Percentiles rank a stretch among this genome's conserved stretches.
These are phyloP conservation scores for Aspergillus sparsus DNA, from an alignment of 495 filamentous ascomycete species.

Conservation along the genomic window DNA sequence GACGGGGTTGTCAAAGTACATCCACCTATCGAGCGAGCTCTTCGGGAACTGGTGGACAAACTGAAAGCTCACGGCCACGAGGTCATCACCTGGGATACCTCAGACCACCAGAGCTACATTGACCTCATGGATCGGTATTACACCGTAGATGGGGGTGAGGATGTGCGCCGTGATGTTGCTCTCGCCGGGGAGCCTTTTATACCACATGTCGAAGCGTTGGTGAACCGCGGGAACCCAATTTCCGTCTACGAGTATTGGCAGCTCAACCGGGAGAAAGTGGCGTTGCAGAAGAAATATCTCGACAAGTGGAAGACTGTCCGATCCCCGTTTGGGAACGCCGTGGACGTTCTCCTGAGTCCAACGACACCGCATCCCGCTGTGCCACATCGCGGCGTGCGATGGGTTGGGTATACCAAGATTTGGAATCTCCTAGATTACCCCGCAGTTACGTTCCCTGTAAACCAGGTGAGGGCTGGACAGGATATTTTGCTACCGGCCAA, in stretches of 20 bases:
- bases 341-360: constrained; percentile 66
- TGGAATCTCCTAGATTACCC: constrained; percentile 74
- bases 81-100: constrained; percentile 48
- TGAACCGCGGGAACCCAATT: constrained; percentile 52
- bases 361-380: constrained; percentile 49
- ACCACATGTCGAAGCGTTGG: constrained; percentile 48
- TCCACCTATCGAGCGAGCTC: constrained; percentile 48
- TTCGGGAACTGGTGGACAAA: constrained; percentile 37
- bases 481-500: constrained; percentile 39
- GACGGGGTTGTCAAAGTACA: constrained; percentile 54
- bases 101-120: constrained; percentile 46
- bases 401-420: constrained; percentile 62
- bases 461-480: constrained; percentile 49
- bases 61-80: constrained; percentile 49
- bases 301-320: constrained; percentile 53
- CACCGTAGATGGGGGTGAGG: constrained; percentile 56
- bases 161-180: constrained; percentile 50
- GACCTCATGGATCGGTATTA: constrained; percentile 54
- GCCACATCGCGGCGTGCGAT: constrained; percentile 48
- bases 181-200: constrained; percentile 55
- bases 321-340: constrained; percentile 48
- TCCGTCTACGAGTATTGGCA: constrained; percentile 60
- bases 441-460: constrained; percentile 56
- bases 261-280: constrained; percentile 53
- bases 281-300: constrained; percentile 55